Conservation (phyloP, 2,329 filamentous ascomycete genomes). For the Rutstroemia sp. region DNA sequence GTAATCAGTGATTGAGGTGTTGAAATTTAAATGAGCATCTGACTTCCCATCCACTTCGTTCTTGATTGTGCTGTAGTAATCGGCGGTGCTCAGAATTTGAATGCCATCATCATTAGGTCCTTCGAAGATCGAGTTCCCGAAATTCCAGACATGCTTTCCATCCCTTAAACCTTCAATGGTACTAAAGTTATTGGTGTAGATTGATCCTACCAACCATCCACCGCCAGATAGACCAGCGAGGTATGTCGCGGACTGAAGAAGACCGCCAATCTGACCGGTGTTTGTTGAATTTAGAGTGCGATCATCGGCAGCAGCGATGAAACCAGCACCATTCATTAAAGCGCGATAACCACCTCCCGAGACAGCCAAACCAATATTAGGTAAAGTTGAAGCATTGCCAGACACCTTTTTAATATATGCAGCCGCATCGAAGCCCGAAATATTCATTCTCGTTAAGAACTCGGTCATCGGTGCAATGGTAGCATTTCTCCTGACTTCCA, state of each 20-base stretch:
- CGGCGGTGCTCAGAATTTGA: conserved; percentile 45
- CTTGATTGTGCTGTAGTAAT: conserved; percentile 56
- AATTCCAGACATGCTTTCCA: conserved; percentile 49
- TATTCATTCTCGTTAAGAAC: conserved; percentile 64
- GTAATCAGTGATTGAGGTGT: conserved; percentile 75
- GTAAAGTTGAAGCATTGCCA: conserved; percentile 48
- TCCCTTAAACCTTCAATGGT: conserved; percentile 51
- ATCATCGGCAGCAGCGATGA: conserved; percentile 69
- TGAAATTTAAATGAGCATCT: conserved; percentile 57
- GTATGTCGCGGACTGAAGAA: conserved; percentile 77
- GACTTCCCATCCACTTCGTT: conserved; percentile 53
- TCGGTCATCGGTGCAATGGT: conserved; percentile 69
- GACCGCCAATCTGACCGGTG: conserved; percentile 65
- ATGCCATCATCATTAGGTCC: conserved; percentile 45
- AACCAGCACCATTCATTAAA: conserved; percentile 77
- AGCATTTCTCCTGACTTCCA: conserved; percentile 60
- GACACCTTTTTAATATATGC: conserved; percentile 58
- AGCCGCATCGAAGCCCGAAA: conserved; percentile 70
- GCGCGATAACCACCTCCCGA: conserved; percentile 84
- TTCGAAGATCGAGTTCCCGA: conserved; percentile 53
- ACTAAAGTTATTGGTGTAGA: conserved; percentile 73
- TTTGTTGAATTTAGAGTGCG: conserved; percentile 56
- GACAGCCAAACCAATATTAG: conserved; percentile 68
- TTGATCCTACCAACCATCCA: conserved; percentile 75
- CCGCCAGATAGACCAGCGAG: conserved; percentile 75